A percentile compares a stretch with the other conserved stretches of the same genome.
phyloP scores from a whole-genome alignment of 2,329 filamentous ascomycete species.

The Fusarium paranaense region DNA sequence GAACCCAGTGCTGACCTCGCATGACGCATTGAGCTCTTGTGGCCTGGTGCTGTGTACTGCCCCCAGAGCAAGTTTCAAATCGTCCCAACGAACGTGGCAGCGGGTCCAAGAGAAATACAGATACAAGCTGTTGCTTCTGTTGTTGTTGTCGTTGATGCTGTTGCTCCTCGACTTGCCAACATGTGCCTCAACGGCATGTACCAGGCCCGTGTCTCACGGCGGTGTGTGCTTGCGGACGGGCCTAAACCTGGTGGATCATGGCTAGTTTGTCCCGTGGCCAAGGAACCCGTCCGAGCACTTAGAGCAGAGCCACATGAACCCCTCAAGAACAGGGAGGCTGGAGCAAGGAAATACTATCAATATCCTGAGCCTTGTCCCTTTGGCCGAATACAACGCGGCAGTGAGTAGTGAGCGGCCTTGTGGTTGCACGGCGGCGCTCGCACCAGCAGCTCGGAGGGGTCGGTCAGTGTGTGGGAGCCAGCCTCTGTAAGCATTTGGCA shows the following conservation, averaged over 20 bases:
- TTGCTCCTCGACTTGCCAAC: neutral
- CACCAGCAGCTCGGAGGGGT: neutral
- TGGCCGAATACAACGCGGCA: neutral
- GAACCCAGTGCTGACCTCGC: slow-evolving; percentile 24
- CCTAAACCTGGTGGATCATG: slow-evolving; percentile 19
- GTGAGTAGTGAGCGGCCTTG: neutral
- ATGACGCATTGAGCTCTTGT: slow-evolving; percentile 27
- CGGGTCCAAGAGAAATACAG: neutral
- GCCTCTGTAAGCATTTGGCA: slow-evolving; percentile 5
- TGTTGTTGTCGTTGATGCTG: neutral
- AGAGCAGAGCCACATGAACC: slow-evolving; percentile 9
- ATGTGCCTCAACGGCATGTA: slow-evolving; percentile 11
- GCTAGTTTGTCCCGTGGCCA: slow-evolving; percentile 12
- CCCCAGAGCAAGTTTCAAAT: neutral
- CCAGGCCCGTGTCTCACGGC: slow-evolving; percentile 20
- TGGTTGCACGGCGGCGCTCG: neutral
- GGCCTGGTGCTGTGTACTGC: slow-evolving; percentile 1
- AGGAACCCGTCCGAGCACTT: slow-evolving; percentile 24
- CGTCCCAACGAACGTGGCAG: neutral
- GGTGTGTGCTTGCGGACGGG: slow-evolving; percentile 25
- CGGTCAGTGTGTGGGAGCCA: neutral
- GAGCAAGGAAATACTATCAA: slow-evolving; percentile 6
- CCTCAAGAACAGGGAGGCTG: slow-evolving; percentile 4
- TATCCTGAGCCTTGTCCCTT: neutral
- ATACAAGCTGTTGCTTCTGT: neutral